A percentile compares a stretch with the other conserved stretches of the same genome.
These are phyloP conservation scores for Argentina anserina DNA, from an alignment of 306 rosid genomes.

Conservation along the genomic window DNA sequence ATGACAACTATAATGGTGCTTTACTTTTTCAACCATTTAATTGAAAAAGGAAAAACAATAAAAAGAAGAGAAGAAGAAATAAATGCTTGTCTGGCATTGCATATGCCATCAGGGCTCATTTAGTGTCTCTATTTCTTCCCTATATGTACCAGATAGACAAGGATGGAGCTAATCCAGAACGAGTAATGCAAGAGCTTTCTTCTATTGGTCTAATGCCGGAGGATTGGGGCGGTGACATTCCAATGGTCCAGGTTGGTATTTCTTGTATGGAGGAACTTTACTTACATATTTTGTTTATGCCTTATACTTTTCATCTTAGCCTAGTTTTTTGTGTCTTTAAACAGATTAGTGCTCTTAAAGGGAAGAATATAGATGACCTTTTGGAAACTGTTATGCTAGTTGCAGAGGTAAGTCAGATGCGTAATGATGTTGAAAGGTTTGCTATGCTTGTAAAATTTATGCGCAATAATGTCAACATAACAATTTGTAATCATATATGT, in stretches of 20 bases:
- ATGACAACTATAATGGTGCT: conserved; percentile 28
- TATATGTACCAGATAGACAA: conserved; percentile 70
- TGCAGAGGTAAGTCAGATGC: conserved; percentile 71
- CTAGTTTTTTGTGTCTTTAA: conserved; percentile 18
- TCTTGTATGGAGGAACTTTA: conserved; percentile 14
- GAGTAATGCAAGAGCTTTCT: conserved; percentile 98
- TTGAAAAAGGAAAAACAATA: neutral
- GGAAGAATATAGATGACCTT: conserved; percentile 77
- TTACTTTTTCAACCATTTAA: conserved; percentile 8
- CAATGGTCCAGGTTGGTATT: conserved; percentile 88
- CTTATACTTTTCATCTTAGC: conserved; percentile 14
- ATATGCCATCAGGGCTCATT: conserved; percentile 26
- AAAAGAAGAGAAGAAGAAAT: conserved; percentile 12
- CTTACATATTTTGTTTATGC: conserved; percentile 7
- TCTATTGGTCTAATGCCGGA: conserved; percentile 92
- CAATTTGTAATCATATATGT: neutral
- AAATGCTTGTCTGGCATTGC: conserved; percentile 20
- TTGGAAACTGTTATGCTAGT: conserved; percentile 94
- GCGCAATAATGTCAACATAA: neutral
- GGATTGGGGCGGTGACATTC: conserved; percentile 94
- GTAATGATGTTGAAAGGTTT: neutral
- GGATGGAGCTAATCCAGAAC: conserved; percentile 92
- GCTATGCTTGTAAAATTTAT: neutral
- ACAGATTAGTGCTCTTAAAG: conserved; percentile 97
- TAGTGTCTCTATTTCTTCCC: conserved; percentile 13